Base-by-base conservation (phyloP, 2,329 filamentous ascomycete genomes). In the Juglanconis oblonga region DNA sequence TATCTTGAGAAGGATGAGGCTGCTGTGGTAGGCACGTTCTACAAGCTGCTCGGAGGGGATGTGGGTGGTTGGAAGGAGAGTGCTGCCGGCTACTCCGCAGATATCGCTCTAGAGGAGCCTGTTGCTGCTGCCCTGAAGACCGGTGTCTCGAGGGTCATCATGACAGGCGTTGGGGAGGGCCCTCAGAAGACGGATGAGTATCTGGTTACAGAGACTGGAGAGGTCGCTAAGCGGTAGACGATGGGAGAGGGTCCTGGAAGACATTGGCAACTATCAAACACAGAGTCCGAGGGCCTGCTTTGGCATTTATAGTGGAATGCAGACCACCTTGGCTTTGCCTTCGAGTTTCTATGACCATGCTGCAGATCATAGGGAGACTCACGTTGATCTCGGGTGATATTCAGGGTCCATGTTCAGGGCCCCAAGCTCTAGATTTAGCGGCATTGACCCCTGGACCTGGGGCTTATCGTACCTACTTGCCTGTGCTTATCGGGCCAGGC, bases 121-220 rank as follows among this genome's bases (percentile, higher is more conserved):
- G 82, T 88, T n/a, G 77, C 89, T 3, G 77, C 81, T 51, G 80
- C 85, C 40, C 75, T 99, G 65, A 87, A 87, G 76, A 83, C 87
- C 45, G 95, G 95, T 32, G 87, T 99, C 5, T 92, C 88, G 75
- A 85, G 93, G 64, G 88, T 99, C 42, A 99, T 99, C 67, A 79
- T 93, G 78, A 98, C 96, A 1, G 84, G 88, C 55, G 95, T 99
- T 48, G 95, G 95, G 1, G 91, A 96, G 72, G 95, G 94, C 0
- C 95, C 95, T 0, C 77, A 89, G 65, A 91, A 86, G 80, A 90
- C 92, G 4, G 84, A 94, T 14, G 84, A 94, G 71, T 87, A 88
- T 70, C 77, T 97, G 63, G 84, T 96, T 62, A 84, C 83, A 64
- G 88, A 87, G 71, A 81, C 85, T 58, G 89, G 89, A 13, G 77